Conservation (phyloP, 2,329 filamentous ascomycete genomes). For the Rugonectria rugulosa region DNA sequence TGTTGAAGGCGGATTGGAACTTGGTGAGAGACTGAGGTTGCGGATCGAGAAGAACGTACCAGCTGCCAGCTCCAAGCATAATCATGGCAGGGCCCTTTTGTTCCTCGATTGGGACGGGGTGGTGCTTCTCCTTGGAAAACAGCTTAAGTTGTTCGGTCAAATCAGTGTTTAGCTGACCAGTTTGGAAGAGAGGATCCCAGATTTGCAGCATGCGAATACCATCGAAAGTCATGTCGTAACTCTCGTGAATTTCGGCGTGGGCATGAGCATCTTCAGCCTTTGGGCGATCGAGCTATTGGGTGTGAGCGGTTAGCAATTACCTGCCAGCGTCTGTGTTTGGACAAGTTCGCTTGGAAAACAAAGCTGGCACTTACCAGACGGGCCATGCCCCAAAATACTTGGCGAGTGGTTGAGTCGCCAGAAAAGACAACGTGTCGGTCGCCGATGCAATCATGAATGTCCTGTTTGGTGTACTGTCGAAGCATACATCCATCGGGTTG, state of each 20-base stretch:
- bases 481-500: constrained; percentile 67
- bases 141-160: constrained; percentile 33
- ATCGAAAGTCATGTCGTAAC: constrained; percentile 48
- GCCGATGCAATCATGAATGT: constrained; percentile 61
- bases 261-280: constrained; percentile 22
- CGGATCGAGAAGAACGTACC: constrained; percentile 29
- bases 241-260: constrained; percentile 21
- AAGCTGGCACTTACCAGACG: constrained; percentile 35
- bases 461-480: constrained; percentile 60
- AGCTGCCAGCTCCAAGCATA: constrained; percentile 38
- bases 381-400: constrained; percentile 64
- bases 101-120: constrained; percentile 18
- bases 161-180: constrained; percentile 37
- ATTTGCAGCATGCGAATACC: constrained; percentile 62
- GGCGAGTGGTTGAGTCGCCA: constrained; percentile 67
- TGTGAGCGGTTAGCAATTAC: constrained; percentile 1
- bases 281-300: constrained; percentile 33
- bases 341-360: not conserved
- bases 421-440: constrained; percentile 63
- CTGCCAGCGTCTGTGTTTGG: too few species aligned
- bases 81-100: constrained; percentile 33
- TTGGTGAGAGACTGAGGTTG: constrained; percentile 17
- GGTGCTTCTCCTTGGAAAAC: constrained; percentile 31
- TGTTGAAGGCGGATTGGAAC: constrained; percentile 32
- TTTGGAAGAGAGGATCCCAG: constrained; percentile 70